Base-by-base conservation (phyloP, 1,139 yeast species). In the Candida smagusa region DNA sequence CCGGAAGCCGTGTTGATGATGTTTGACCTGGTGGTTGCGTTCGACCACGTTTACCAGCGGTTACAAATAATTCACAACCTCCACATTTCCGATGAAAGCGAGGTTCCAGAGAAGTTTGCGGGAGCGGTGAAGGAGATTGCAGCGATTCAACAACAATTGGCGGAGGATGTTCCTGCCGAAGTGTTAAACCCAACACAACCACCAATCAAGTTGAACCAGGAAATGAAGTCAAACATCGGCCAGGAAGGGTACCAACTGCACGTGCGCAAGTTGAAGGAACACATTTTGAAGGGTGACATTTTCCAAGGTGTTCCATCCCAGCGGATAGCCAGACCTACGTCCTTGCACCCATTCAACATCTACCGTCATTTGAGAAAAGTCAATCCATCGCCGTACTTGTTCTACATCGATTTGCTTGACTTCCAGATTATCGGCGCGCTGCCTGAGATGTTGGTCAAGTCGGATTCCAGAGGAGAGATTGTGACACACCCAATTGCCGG, bases 251-350 rank as follows among this genome's bases (percentile, higher is more conserved):
- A 92, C 58, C 96, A 92, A 61, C 54, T 53, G 33, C 95, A 87
- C 59, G 98, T 92, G 30, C 61, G 72, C 22, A 73, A 65, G 9
- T 74, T 92, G 53, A 89, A 88, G 56, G 63, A 79, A 34, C 97
- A 92, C 54, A 92, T 92, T 51, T 65, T 82, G 51, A 78, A 79
- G 51, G 98, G 98, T 38, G 97, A 92, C 56, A 87, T 92, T 40
- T 86, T 92, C 63, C 98, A 92, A 63, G 97, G 96, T 1, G 98
- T 92, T 12, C 98, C 98, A 7, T 89, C 97, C 1, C 98, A 92
- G 68, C 76, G 98, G 56, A 89, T 92, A 23, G 89, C 95, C 5
- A 81, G 97, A 60, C 96, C 96, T 28, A 92, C 98, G 0, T 81
- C 90, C 5, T 72, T 92, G 50, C 97, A 92, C 58, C 97, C 98